Evolutionary conservation across 345 rosid genomes (phyloP), one percentile per base, ranked within the genome.

Genomic region (Linum trigynum): DNA sequence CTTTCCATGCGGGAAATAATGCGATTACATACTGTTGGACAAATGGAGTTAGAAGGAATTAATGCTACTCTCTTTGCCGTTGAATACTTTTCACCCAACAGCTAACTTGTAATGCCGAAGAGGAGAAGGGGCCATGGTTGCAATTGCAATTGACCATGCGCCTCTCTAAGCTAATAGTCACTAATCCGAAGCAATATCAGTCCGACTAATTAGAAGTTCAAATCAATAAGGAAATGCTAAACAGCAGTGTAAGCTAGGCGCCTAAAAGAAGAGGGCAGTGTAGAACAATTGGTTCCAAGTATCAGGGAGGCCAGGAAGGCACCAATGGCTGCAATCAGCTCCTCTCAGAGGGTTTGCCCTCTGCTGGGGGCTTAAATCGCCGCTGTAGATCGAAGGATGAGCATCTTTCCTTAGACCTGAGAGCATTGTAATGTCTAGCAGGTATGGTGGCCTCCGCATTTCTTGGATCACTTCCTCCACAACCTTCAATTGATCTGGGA

Each of bases 321-420:
- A 94, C 99, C 99, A 94, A 69, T 94, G 99, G 83, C 99, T 94
- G 74, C 99, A 90, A 77, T 94, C 99, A 9, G 97, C 94, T 37
- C 88, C 86, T 37, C 78, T 79, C 4, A 53, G 77, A 0, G 99
- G 97, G 71, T 80, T 84, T 55, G 88, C 86, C 70, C 81, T 82
- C 62, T 88, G 82, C 4, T 64, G 70, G 0, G 88, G 87, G 69
- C 65, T 94, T 65, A 90, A 67, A 69, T 88, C 91, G 3, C 97
- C 99, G 15, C 89, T 79, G 64, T 94, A 94, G 57, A 94, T 85
- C 0, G 99, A 90, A n/a, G 99, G 99, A 74, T 94, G 99, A 5
- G 85, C 89, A 14, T 94, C 99, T 62, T 88, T 85, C 59, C 99
- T 76, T 12, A 86, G 84, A 72, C 84, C 92, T 1, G 99, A 94